These are phyloP conservation scores for Symbiodinium pilosum DNA, from an alignment of 73 alveolate species.

Conservation along the genomic window DNA sequence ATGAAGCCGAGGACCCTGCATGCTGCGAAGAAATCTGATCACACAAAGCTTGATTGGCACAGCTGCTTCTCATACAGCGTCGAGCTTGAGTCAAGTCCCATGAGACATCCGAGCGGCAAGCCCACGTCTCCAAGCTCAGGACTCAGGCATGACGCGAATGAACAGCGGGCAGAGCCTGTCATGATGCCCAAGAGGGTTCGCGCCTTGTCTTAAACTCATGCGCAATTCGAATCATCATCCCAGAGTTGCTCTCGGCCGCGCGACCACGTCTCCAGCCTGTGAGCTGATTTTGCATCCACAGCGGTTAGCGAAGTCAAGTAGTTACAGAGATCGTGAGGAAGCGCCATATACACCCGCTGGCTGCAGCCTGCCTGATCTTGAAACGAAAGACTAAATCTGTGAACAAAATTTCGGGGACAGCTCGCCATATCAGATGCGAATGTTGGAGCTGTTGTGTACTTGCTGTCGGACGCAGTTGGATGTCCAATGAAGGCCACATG, in stretches of 20 bases:
- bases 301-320: not conserved
- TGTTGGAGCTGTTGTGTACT: constrained; percentile 1
- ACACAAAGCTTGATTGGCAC: too few species aligned
- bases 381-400: not conserved
- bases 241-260: not conserved
- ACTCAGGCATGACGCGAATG: too few species aligned
- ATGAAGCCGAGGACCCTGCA: too few species aligned
- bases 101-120: too few species aligned
- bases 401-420: constrained; percentile 45
- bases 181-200: too few species aligned
- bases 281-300: not conserved
- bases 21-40: too few species aligned
- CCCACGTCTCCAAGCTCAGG: too few species aligned
- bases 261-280: not conserved
- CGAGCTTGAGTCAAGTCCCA: too few species aligned
- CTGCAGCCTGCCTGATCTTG: not conserved
- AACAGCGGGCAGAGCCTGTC: too few species aligned
- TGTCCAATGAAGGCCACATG: constrained; percentile 42
- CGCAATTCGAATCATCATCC: too few species aligned
- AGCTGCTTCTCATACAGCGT: too few species aligned
- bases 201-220: too few species aligned
- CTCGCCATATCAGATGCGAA: not conserved
- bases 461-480: constrained; percentile 27
- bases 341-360: not conserved
- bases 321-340: not conserved